Evolutionary conservation across 1,139 yeast genomes (phyloP).

Genomic region (Taiozyma sp.): DNA sequence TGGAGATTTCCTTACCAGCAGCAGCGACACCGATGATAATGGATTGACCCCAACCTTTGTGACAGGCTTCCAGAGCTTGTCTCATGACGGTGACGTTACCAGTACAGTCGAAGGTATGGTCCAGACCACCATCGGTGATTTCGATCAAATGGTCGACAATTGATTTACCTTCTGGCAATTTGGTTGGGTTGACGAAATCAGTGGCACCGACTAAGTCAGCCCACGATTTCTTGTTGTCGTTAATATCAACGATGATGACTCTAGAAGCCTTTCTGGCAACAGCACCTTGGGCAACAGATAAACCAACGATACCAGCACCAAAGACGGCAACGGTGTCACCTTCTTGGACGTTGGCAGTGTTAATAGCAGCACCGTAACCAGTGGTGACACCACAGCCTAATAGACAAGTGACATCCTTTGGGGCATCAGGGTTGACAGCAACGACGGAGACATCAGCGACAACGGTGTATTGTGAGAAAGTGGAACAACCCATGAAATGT

Average conservation of each 20-base stretch:
- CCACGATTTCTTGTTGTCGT: slow-evolving; percentile 81
- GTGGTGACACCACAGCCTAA: slow-evolving; percentile 98
- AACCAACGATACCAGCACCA: slow-evolving; percentile 97
- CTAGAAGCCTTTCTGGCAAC: slow-evolving; percentile 72
- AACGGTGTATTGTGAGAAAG: slow-evolving; percentile 95
- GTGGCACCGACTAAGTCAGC: slow-evolving; percentile 92
- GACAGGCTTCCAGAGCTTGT: slow-evolving; percentile 92
- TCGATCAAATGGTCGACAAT: slow-evolving; percentile 84
- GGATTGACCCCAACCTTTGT: slow-evolving; percentile 98
- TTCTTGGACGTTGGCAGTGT: slow-evolving; percentile 86
- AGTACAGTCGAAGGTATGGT: slow-evolving; percentile 95
- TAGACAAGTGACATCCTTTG: slow-evolving; percentile 82
- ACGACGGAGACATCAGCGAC: slow-evolving; percentile 98
- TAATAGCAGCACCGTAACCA: slow-evolving; percentile 96
- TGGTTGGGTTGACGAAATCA: slow-evolving; percentile 82
- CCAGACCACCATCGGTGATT: slow-evolving; percentile 95
- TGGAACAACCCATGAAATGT: slow-evolving; percentile 97
- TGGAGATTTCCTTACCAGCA: slow-evolving; percentile 93
- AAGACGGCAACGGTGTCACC: slow-evolving; percentile 96
- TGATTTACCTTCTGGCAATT: slow-evolving; percentile 65
- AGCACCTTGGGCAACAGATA: slow-evolving; percentile 95
- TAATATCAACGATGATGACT: slow-evolving; percentile 86
- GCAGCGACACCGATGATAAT: slow-evolving; percentile 97
- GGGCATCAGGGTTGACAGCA: slow-evolving; percentile 81
- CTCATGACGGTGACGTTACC: slow-evolving; percentile 96